A percentile compares a stretch with the other conserved stretches of the same genome.
phyloP scores from a whole-genome alignment of 768 basidiomycete genomes.

The Hirschioporus abietinus region DNA sequence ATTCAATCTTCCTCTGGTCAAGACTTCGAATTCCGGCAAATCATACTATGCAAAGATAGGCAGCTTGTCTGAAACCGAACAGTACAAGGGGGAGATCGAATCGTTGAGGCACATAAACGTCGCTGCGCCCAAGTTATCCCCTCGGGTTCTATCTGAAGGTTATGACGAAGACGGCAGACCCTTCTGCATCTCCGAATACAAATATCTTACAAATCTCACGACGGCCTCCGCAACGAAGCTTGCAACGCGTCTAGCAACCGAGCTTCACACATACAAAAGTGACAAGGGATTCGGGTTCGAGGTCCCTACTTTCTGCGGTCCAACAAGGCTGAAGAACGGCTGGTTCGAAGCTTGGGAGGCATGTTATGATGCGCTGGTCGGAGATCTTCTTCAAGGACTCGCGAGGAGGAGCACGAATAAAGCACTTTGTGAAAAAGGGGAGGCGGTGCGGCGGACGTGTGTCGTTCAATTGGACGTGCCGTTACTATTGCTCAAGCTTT shows the following conservation, averaged over 20 bases:
- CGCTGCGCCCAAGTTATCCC: constrained; percentile 67
- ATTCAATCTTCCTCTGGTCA: constrained; percentile 36
- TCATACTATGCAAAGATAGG: constrained; percentile 64
- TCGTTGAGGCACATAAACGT: constrained; percentile 56
- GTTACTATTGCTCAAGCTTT: not conserved
- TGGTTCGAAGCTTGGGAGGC: constrained; percentile 70
- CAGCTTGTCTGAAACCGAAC: constrained; percentile 45
- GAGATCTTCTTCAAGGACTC: constrained; percentile 48
- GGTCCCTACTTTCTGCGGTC: constrained; percentile 74
- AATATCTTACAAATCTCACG: constrained; percentile 46
- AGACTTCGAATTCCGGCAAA: constrained; percentile 47
- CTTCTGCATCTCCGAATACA: constrained; percentile 74
- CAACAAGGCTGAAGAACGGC: constrained; percentile 64
- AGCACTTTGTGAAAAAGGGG: constrained; percentile 46
- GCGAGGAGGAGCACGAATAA: constrained; percentile 32
- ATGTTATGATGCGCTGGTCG: constrained; percentile 59
- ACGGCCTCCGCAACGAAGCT: constrained; percentile 41
- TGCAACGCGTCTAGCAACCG: constrained; percentile 57
- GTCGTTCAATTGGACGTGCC: constrained; percentile 14
- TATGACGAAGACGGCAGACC: constrained; percentile 37
- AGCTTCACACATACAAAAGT: constrained; percentile 56
- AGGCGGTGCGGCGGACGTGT: constrained; percentile 43
- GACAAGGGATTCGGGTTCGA: constrained; percentile 60
- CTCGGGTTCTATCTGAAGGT: constrained; percentile 49
- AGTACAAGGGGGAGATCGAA: constrained; percentile 63